Evolutionary conservation across 176 grass and related monocot genomes (phyloP), one percentile per base, ranked within the genome.

Genomic region (Olyra latifolia): DNA sequence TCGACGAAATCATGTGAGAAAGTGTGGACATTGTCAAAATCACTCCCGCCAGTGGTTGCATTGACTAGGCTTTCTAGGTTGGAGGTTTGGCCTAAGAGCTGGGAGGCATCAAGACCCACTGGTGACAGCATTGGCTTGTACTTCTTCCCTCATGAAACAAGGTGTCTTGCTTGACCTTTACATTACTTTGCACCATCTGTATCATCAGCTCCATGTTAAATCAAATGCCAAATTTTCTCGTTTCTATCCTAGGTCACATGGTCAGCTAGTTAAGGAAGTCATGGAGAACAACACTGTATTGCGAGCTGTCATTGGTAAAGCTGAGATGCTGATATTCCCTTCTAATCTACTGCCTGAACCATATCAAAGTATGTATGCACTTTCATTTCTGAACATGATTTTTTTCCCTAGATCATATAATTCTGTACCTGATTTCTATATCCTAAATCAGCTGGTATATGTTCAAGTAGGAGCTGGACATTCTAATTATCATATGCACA

Each of bases 61-160:
- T 12, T 85, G 38, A 45, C 27, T 58, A 88, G 75, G 39, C 10
- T 92, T 66, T 79, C 72, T 42, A 90, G 85, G 45, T 67, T 41
- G 3, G 69, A 77, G 46, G 84, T 28, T 17, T 92, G 89, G 89
- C 94, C 89, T 59, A 94, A 84, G 82, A 84, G 41, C 28, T 90
- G 83, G 22, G 42, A 90, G 19, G 62, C 17, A 63, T 90, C 76
- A 76, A 66, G 19, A 35, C 91, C 83, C 5, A 94, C 28, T 38
- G 85, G 32, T 30, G 27, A 87, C 5, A 55, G n/a, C 32, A 88
- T 94, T 76, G 94, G 87, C 10, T 79, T 94, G 27, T 92, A 79
- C 84, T 94, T 94, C 35, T 87, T 97, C 25, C 81, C 87, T 5
- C n/a, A 30, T n/a, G 28, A 90, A 86, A 85, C 65, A 38, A 88